Conservation (phyloP, 202 grass and related monocot genomes). For the Eragrostis tef region DNA sequence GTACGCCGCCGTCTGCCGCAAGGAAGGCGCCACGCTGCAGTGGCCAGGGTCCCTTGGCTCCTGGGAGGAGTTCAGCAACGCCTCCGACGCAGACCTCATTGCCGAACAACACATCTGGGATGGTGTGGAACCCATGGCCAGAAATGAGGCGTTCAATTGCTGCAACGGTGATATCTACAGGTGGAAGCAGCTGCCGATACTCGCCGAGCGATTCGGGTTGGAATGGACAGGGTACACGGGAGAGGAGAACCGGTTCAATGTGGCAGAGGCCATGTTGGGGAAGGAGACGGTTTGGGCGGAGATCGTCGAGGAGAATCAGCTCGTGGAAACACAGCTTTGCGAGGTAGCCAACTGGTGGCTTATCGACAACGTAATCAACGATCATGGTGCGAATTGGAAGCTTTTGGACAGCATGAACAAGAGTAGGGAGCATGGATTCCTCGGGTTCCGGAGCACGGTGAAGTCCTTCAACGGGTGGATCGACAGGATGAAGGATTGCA, state of each 20-base stretch:
- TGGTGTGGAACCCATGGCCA: too few species aligned
- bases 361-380: slow-evolving; percentile 37
- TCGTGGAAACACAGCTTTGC: slow-evolving; percentile 43
- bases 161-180: too few species aligned
- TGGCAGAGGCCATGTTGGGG: too few species aligned
- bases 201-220: slow-evolving; percentile 64
- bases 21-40: slow-evolving; percentile 47
- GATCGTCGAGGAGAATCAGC: neutral
- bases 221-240: neutral
- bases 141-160: too few species aligned
- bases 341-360: slow-evolving; percentile 76
- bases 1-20: slow-evolving; percentile 56
- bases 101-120: slow-evolving; percentile 26
- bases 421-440: slow-evolving; percentile 93
- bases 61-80: slow-evolving; percentile 56
- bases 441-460: slow-evolving; percentile 77
- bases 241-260: too few species aligned
- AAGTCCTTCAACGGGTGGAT: slow-evolving; percentile 32
- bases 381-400: slow-evolving; percentile 24
- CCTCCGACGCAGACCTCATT: slow-evolving; percentile 58
- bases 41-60: slow-evolving; percentile 39
- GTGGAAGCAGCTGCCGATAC: neutral
- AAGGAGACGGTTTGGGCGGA: too few species aligned
- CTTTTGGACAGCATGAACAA: slow-evolving; percentile 87
- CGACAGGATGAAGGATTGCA: slow-evolving; percentile 70